These are phyloP conservation scores for Pelargonium citronellum DNA, from an alignment of 441 rosid species.

Conservation along the genomic window DNA sequence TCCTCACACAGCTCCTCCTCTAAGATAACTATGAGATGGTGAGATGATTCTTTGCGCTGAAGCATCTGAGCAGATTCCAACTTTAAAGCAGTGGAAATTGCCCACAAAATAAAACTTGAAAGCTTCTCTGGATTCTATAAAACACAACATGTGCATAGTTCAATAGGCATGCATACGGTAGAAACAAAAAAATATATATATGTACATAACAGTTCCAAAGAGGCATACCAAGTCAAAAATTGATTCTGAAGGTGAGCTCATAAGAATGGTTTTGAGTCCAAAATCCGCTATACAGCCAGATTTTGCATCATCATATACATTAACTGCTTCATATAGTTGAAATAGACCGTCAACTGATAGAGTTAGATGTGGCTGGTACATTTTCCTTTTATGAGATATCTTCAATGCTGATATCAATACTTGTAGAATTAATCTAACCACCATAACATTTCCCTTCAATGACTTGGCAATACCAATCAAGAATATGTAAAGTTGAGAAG, in stretches of 20 bases:
- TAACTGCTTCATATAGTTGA: slow-evolving; percentile 47
- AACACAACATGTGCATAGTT: slow-evolving; percentile 19
- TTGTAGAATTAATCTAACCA: slow-evolving; percentile 40
- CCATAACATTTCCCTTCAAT: slow-evolving; percentile 36
- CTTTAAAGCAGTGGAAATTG: slow-evolving; percentile 58
- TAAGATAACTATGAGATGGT: slow-evolving; percentile 19
- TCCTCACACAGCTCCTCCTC: slow-evolving; percentile 47
- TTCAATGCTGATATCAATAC: slow-evolving; percentile 50
- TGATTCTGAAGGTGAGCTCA: slow-evolving; percentile 62
- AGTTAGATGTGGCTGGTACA: slow-evolving; percentile 69
- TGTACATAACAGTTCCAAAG: slow-evolving; percentile 10
- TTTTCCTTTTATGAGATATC: slow-evolving; percentile 66
- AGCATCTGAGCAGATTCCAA: slow-evolving; percentile 33
- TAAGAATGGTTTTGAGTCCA: slow-evolving; percentile 58
- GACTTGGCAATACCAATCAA: slow-evolving; percentile 42
- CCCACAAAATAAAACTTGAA: slow-evolving; percentile 71
- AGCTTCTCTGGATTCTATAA: slow-evolving; percentile 60
- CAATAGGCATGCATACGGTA: neutral
- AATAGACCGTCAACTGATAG: slow-evolving; percentile 55
- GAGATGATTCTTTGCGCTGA: slow-evolving; percentile 25
- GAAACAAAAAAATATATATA: neutral
- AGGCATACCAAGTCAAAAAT: slow-evolving; percentile 53
- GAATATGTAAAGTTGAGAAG: slow-evolving; percentile 56
- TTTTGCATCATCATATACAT: slow-evolving; percentile 28
- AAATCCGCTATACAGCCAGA: slow-evolving; percentile 37